Evolutionary conservation across 2,329 filamentous ascomycete genomes (phyloP).

Genomic region (Fusarium sp.): DNA sequence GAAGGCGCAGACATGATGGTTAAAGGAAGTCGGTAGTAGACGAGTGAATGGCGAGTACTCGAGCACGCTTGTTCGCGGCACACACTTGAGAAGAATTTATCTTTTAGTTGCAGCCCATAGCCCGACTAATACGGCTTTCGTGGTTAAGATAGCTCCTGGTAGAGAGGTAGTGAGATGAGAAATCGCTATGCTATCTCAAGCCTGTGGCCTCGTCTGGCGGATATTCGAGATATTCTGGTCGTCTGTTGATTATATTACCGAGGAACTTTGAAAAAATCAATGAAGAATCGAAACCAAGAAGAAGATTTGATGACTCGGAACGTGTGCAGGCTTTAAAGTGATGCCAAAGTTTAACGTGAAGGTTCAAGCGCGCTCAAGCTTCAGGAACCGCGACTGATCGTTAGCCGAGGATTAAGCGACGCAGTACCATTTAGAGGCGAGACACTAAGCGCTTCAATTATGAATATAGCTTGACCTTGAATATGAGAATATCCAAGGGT

Average conservation of each 20-base stretch:
- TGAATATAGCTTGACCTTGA: too few relatives aligned
- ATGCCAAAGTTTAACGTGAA: slow-evolving; percentile 26
- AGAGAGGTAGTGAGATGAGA: slow-evolving; percentile 9
- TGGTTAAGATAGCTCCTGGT: not conserved
- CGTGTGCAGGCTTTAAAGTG: slow-evolving; percentile 26
- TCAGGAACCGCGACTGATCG: not conserved
- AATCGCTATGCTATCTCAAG: not conserved
- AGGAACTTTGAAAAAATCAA: not conserved
- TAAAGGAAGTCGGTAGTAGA: not conserved
- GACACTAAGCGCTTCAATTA: not conserved
- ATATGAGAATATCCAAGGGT: too few relatives aligned
- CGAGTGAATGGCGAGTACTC: not conserved
- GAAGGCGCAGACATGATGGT: slow-evolving; percentile 54
- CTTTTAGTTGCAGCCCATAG: slow-evolving; percentile 28
- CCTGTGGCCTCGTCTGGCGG: not conserved
- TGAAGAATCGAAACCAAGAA: slow-evolving; percentile 1
- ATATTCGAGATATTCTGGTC: not conserved
- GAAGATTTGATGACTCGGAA: slow-evolving; percentile 14
- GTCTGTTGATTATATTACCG: too few relatives aligned
- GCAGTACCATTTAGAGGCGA: too few relatives aligned
- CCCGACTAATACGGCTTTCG: not conserved
- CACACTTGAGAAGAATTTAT: not conserved
- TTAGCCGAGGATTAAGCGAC: slow-evolving; percentile 48
- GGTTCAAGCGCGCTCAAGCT: slow-evolving; percentile 33
- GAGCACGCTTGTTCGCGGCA: not conserved